Base-by-base conservation (phyloP, 306 rosid species). In the Cicer bijugum region DNA sequence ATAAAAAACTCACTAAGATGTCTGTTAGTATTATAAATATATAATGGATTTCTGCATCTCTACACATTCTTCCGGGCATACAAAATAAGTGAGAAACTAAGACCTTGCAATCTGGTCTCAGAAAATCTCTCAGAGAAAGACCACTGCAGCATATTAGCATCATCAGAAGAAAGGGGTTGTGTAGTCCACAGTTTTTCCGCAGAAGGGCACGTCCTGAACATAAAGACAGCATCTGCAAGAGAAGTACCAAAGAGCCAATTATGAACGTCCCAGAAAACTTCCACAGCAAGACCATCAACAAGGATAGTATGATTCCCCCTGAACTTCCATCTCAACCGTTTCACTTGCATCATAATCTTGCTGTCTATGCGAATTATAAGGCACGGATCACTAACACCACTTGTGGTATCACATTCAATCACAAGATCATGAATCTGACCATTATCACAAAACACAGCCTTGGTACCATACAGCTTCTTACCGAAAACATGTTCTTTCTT, bases 181-280 rank as follows among this genome's bases (percentile, higher is more conserved):
- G 75, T 79, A 72, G 89, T 59, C 91, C 91, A 85, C 80, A 88
- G 59, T 85, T 90, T 94, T 57, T 94, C 96, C 1, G 84, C 76
- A 0, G 96, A 84, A 45, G 76, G 77, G 76, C 93, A 79, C 71
- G 96, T 90, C 79, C 87, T 88, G 90, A 94, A 94, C 97, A 94
- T 85, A 74, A 94, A 94, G 75, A 94, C 96, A 55, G 99, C 97
- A 76, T 75, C 84, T 58, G 91, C 91, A 16, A 86, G 81, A 44
- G 96, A 83, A 61, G 93, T 14, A 50, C 90, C 81, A 28, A 91
- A 94, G 75, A 94, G 96, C 99, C 99, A 94, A 85, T 68, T 90
- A 84, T 94, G 93, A 16, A 88, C 97, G 81, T 94, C 99, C 99
- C 99, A 94, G 76, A 88, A 87, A 67, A 94, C 88, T 80, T 94